Conservation (phyloP, 345 rosid genomes). For the Jatropha curcas region DNA sequence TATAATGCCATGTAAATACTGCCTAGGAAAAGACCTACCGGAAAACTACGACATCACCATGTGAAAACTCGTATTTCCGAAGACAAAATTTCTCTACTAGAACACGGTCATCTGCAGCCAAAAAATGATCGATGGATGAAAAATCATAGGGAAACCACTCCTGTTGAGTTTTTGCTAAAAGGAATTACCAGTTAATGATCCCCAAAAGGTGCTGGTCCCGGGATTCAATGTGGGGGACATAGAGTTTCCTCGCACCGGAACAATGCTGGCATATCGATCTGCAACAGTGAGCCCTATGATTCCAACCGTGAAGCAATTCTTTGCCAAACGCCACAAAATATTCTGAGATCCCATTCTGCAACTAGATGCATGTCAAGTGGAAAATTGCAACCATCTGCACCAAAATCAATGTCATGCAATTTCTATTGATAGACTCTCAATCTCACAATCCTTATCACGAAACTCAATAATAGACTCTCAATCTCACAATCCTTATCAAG, state of each 20-base stretch:
- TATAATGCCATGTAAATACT: not conserved
- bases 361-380: slow-evolving; percentile 20
- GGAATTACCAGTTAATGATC: slow-evolving; percentile 26
- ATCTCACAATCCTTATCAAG: no score
- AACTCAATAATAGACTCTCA: not conserved
- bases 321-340: slow-evolving; percentile 49
- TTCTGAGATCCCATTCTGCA: slow-evolving; percentile 25
- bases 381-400: slow-evolving; percentile 41
- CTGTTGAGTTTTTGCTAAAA: not conserved
- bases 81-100: slow-evolving; percentile 80
- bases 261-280: slow-evolving; percentile 60
- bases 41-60: slow-evolving; percentile 78
- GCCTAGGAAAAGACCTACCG: slow-evolving; percentile 44
- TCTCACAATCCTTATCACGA: not conserved
- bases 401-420: not conserved
- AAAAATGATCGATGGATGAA: slow-evolving; percentile 19
- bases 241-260: slow-evolving; percentile 63
- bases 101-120: slow-evolving; percentile 76
- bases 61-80: slow-evolving; percentile 66
- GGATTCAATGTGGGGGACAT: slow-evolving; percentile 87
- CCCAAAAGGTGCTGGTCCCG: slow-evolving; percentile 28
- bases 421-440: not conserved
- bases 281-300: slow-evolving; percentile 62
- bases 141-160: slow-evolving; percentile 5
- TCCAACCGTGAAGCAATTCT: slow-evolving; percentile 56